These are phyloP conservation scores for Wickerhamomyces sydowiorum DNA, from an alignment of 805 yeast genomes.

Conservation along the genomic window DNA sequence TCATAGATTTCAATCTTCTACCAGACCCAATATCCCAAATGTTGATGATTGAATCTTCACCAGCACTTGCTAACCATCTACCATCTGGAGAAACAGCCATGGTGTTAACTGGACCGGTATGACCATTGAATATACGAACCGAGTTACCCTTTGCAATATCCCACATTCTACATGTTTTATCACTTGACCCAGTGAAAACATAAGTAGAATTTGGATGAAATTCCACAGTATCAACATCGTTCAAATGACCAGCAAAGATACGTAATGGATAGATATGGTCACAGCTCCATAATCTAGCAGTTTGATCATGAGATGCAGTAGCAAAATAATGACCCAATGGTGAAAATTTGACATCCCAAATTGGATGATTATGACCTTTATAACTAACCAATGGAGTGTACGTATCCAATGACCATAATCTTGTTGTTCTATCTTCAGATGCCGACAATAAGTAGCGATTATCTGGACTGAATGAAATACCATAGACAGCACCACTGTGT, in stretches of 20 bases:
- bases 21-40: conserved; percentile 96
- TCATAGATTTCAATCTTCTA: conserved; percentile 80
- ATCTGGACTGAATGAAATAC: conserved; percentile 87
- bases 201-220: conserved; percentile 97
- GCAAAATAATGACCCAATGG: conserved; percentile 97
- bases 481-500: conserved; percentile 92
- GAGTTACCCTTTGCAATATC: conserved; percentile 84
- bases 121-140: conserved; percentile 90
- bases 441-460: conserved; percentile 72
- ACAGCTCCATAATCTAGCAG: conserved; percentile 96
- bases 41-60: conserved; percentile 84
- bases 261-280: conserved; percentile 96
- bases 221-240: conserved; percentile 91
- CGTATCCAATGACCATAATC: conserved; percentile 93
- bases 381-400: conserved; percentile 86
- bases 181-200: conserved; percentile 91
- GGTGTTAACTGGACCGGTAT: conserved; percentile 80
- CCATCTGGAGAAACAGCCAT: conserved; percentile 95
- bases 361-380: conserved; percentile 93
- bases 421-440: conserved; percentile 87
- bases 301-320: conserved; percentile 97
- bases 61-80: conserved; percentile 91
- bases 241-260: conserved; percentile 94
- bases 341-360: conserved; percentile 94
- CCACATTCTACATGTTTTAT: conserved; percentile 98